Evolutionary conservation across 768 basidiomycete species (phyloP), one percentile per base, ranked within the genome.

Genomic region (Lactifluus rugatus): DNA sequence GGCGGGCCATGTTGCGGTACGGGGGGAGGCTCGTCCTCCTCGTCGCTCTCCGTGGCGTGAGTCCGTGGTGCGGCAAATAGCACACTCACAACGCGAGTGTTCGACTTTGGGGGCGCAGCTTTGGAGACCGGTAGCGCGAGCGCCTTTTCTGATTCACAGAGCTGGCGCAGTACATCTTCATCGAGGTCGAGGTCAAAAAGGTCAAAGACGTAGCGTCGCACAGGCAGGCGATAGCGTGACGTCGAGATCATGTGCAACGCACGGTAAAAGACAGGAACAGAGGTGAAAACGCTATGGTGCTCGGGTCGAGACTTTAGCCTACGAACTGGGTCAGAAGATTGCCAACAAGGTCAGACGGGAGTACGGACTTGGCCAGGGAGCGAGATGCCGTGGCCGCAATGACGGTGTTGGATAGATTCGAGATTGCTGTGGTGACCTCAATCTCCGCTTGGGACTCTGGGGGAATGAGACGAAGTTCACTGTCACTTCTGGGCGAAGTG

Each of bases 331-430:
- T 51, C 19, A 41, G 63, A 54, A 31, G 42, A 37, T 11, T 19
- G 21, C 44, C 28, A 13, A 32, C 57, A 31, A 11, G 8, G 26
- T 47, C 60, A 59, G 39, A 39, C 41, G 37, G 7, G 28, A 52
- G 3, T 51, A 56, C 79, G 62, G 66, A 93, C 93, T 81, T 82
- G 28, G 91, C 85, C 39, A 99, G 75, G 17, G 91, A 86, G 47
- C 92, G 82, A 23, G 96, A 98, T 1, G 96, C 93, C 23, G 90
- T 83, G 66, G 94, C 94, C 0, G 94, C 93, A 57, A 98, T 89
- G 51, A 98, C 93, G 19, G 93, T 91, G 68, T 99, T 99, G 28
- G 88, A 85, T 42, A 99, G 76, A 68, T 97, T 97, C 65, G 93
- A 87, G 50, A 99, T 89, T 4, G 91, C 89, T 4, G 87, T 85